Conservation (phyloP, 2,329 filamentous ascomycete genomes). For the Aspergillus brasiliensis region DNA sequence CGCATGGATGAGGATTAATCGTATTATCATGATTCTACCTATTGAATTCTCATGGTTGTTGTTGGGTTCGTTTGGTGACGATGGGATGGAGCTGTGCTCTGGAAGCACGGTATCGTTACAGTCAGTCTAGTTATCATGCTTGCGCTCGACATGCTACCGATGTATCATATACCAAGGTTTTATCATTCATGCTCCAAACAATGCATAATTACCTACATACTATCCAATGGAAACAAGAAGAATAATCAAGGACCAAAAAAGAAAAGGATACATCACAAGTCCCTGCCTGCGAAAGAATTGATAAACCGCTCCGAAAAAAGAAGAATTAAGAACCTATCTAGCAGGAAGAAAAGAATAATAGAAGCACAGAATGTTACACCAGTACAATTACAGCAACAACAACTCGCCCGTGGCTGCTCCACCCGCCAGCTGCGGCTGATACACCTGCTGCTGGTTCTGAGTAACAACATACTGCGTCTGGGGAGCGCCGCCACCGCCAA, state of each 20-base stretch:
- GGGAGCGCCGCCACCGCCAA: conserved; percentile 59
- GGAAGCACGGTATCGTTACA: background rate
- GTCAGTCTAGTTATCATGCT: background rate
- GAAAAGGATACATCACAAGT: conserved; percentile 18
- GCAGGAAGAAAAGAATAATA: background rate
- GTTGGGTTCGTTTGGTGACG: too few species aligned
- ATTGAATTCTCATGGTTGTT: too few species aligned
- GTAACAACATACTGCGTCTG: conserved; percentile 69
- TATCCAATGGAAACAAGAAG: background rate
- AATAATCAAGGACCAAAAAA: background rate
- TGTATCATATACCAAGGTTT: background rate
- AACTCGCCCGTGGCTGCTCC: conserved; percentile 70
- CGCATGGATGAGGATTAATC: conserved; percentile 30
- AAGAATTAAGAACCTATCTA: conserved; percentile 7
- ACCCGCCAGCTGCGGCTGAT: conserved; percentile 68
- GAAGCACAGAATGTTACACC: conserved; percentile 17
- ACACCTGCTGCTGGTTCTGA: conserved; percentile 75
- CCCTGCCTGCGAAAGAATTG: conserved; percentile 7
- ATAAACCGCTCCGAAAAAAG: conserved; percentile 11
- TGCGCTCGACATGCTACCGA: background rate
- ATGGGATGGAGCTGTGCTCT: background rate
- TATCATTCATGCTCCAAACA: background rate
- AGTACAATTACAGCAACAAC: conserved; percentile 59
- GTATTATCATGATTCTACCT: background rate
- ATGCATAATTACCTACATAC: background rate